phyloP scores from a whole-genome alignment of 1,284 basidiomycete genomes.

The Leccinum colubrinum region DNA sequence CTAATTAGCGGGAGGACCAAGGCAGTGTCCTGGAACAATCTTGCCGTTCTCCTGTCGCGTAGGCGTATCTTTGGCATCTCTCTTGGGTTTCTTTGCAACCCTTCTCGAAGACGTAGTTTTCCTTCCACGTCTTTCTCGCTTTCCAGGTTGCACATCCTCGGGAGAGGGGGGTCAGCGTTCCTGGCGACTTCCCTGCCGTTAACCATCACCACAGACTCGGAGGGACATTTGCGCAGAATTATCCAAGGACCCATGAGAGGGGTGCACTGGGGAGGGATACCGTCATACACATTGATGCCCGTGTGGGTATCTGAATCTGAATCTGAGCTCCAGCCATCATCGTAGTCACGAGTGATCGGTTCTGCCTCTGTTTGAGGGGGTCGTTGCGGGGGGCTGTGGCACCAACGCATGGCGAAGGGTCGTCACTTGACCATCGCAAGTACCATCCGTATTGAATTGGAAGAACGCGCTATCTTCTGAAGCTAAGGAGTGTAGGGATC shows the following conservation, averaged over 20 bases:
- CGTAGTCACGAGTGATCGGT: conserved; percentile 5
- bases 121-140: conserved; percentile 16
- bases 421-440: conserved; percentile 7
- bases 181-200: not conserved
- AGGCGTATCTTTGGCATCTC: conserved; percentile 13
- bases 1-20: too few relatives aligned
- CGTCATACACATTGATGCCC: conserved; percentile 18
- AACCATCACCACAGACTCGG: conserved; percentile 12
- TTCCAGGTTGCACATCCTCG: conserved; percentile 8
- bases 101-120: not conserved
- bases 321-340: conserved; percentile 12
- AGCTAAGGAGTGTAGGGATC: not conserved
- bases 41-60: conserved; percentile 3
- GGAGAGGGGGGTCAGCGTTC: not conserved
- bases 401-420: not conserved
- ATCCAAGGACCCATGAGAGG: conserved; percentile 20
- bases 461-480: conserved; percentile 9
- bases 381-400: not conserved
- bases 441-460: conserved; percentile 21
- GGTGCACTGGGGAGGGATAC: conserved; percentile 1
- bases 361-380: conserved; percentile 3
- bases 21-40: not conserved
- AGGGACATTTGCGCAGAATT: conserved; percentile 25
- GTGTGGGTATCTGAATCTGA: conserved; percentile 15
- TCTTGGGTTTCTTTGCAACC: conserved; percentile 14